Evolutionary conservation across 345 rosid genomes (phyloP), one percentile per base, ranked within the genome.

Genomic region (Gossypium herbaceum): DNA sequence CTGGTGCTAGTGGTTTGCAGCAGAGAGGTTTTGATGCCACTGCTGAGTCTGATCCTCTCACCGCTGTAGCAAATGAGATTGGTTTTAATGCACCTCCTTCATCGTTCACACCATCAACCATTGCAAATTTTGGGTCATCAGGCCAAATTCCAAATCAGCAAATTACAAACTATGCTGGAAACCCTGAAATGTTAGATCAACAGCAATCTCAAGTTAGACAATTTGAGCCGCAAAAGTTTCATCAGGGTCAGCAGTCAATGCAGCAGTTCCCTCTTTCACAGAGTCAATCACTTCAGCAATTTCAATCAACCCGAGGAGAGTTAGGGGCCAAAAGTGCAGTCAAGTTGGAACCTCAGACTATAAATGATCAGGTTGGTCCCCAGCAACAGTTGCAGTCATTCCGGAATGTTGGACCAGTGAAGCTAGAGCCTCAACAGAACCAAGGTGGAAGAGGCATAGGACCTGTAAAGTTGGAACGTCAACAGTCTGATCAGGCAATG

Each of bases 61-160:
- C 90, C 19, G 72, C 75, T 80, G 83, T 81, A 77, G 87, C 86
- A 54, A 86, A 84, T 78, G 95, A 86, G 75, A 82, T 88, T 88
- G 88, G 85, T 59, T 90, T 85, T 78, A 82, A 73, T 80, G 75
- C 78, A 64, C 79, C 88, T 75, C 68, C 88, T 20, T 83, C 91
- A 0, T 80, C 89, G 6, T 87, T 83, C 72, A 81, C 78, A 19
- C 86, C 81, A 2, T 84, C 92, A 3, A 86, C 85, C 76, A 71
- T 84, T 80, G 81, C 78, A 51, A 88, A 81, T 61, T 75, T 89
- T 78, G 88, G 85, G 50, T 68, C 86, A 61, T 81, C 88, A 15
- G 86, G 85, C 79, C 88, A 84, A 81, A 81, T 81, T 78, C 91
- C 81, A 78, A 85, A 87, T 55, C 91, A 91, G 65, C 91, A 85